Percentiles rank a stretch among this genome's conserved stretches.
Conservation (phyloP, 2,329 filamentous ascomycete species). For the Talaromyces sp. region DNA sequence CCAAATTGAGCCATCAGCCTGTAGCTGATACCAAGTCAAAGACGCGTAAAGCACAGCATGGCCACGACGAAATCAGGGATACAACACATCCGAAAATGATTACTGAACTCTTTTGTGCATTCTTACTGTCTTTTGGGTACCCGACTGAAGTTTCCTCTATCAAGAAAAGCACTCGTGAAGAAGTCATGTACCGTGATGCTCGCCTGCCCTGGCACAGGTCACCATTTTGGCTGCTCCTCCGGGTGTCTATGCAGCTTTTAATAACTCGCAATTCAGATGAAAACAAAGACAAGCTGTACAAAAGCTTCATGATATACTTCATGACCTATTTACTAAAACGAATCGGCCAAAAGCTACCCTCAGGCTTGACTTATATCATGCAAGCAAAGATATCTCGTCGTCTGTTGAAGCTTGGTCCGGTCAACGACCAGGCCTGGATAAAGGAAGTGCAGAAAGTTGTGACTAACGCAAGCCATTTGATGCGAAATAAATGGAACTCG, state of each 20-base stretch:
- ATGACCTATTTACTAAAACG: conserved; percentile 37
- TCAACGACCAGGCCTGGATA: too few species aligned
- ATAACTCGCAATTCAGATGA: too few species aligned
- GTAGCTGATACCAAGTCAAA: conserved; percentile 34
- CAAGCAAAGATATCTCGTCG: conserved; percentile 45
- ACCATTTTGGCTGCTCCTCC: conserved; percentile 54
- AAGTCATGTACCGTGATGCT: conserved; percentile 45
- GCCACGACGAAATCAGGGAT: conserved; percentile 46
- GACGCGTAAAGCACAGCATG: conserved; percentile 38
- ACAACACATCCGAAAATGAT: conserved; percentile 20
- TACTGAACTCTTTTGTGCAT: too few species aligned
- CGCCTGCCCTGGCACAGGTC: conserved; percentile 50
- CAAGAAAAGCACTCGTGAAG: conserved; percentile 54
- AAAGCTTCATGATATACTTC: conserved; percentile 50
- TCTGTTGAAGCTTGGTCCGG: conserved; percentile 37
- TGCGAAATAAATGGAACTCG: too few species aligned
- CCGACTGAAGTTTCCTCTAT: conserved; percentile 30
- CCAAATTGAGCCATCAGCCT: conserved; percentile 36
- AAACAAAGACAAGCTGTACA: too few species aligned
- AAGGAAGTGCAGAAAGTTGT: too few species aligned
- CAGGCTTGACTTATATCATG: conserved; percentile 36
- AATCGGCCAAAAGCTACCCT: conserved; percentile 25
- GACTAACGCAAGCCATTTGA: too few species aligned
- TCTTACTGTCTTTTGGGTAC: conserved; percentile 32
- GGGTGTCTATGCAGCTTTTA: conserved; percentile 47